Evolutionary conservation across 495 filamentous ascomycete species (phyloP).

Genomic region (Lasiosphaeria hispida): DNA sequence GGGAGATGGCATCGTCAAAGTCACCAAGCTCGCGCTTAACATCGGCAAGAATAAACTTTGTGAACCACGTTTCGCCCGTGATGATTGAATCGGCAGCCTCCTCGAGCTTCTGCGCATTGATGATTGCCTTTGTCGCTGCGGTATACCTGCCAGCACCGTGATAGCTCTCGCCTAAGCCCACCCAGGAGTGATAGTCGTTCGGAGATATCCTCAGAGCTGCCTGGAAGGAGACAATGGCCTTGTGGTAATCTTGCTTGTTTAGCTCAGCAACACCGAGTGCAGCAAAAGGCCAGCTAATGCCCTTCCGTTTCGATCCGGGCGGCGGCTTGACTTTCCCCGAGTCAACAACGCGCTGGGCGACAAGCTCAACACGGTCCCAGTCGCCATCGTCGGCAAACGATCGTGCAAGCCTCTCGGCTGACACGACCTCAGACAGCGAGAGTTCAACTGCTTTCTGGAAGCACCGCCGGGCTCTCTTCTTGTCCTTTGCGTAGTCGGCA

Average conservation of each 20-base stretch:
- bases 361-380: constrained; percentile 93
- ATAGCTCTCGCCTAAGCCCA: constrained; percentile 94
- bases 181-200: constrained; percentile 88
- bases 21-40: constrained; percentile 87
- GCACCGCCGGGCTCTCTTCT: constrained; percentile 76
- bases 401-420: constrained; percentile 81
- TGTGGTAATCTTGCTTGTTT: constrained; percentile 86
- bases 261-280: constrained; percentile 94
- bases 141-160: constrained; percentile 90
- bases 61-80: constrained; percentile 78
- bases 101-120: constrained; percentile 72
- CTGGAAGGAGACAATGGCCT: constrained; percentile 88
- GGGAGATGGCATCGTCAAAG: constrained; percentile 73
- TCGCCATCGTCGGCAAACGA: constrained; percentile 85
- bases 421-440: constrained; percentile 79
- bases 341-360: constrained; percentile 87
- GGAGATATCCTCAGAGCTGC: constrained; percentile 81
- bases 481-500: constrained; percentile 84
- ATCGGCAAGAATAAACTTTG: constrained; percentile 95
- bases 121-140: constrained; percentile 86
- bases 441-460: constrained; percentile 97
- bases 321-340: constrained; percentile 85
- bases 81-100: constrained; percentile 43
- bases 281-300: constrained; percentile 94
- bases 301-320: constrained; percentile 86